Evolutionary conservation across 805 yeast genomes (phyloP).

Genomic region (Candida suzukii): DNA sequence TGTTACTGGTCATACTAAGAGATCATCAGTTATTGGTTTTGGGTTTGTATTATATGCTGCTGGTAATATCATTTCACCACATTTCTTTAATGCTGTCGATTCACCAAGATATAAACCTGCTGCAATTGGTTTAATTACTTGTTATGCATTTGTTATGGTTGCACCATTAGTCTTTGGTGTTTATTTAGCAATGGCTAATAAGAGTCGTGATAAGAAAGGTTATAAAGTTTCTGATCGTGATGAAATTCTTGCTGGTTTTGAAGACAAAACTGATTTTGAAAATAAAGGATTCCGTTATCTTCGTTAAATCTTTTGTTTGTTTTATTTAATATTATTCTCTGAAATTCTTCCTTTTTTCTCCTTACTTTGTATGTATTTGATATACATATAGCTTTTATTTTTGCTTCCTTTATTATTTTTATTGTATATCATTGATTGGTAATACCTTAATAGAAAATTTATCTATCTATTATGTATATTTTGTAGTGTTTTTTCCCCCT

Average conservation of each 20-base stretch:
- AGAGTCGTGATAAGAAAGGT: slow-evolving; percentile 11
- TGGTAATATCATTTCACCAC: slow-evolving; percentile 66
- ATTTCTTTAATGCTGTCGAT: slow-evolving; percentile 47
- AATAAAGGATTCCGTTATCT: slow-evolving; percentile 30
- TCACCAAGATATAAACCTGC: slow-evolving; percentile 54
- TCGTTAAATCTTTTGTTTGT: background rate
- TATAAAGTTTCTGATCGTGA: slow-evolving; percentile 22
- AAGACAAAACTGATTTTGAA: slow-evolving; percentile 38
- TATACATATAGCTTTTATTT: too few species aligned
- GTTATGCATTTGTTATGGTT: slow-evolving; percentile 20
- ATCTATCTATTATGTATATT: too few species aligned
- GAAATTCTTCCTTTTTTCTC: too few species aligned
- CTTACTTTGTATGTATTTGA: too few species aligned
- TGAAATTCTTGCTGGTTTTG: slow-evolving; percentile 23
- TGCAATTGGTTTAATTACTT: slow-evolving; percentile 42
- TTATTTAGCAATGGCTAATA: slow-evolving; percentile 13
- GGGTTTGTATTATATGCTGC: slow-evolving; percentile 55
- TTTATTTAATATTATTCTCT: background rate
- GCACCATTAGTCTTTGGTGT: slow-evolving; percentile 13
- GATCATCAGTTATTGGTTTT: slow-evolving; percentile 44
- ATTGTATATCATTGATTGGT: too few species aligned
- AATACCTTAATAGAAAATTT: too few species aligned
- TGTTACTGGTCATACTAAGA: slow-evolving; percentile 61
- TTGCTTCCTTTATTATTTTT: too few species aligned
- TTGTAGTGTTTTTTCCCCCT: too few species aligned